Evolutionary conservation across 345 rosid genomes (phyloP), one percentile per base, ranked within the genome.

Genomic region (Diplotaxis tenuifolia): DNA sequence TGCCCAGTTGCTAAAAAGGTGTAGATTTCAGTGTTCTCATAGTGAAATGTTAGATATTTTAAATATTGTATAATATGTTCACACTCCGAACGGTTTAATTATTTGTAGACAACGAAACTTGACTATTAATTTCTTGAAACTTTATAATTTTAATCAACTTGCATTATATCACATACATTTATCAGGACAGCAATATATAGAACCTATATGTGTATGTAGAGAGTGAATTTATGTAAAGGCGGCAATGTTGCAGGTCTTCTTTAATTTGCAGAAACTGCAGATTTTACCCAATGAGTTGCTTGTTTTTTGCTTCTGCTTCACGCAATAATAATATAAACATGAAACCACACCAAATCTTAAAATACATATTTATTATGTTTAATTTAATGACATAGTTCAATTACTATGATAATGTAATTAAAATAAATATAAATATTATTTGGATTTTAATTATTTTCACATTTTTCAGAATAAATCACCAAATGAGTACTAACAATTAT

Each of bases 201-300:
- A 34, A 42, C 68, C 73, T 55, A 29, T 67, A 16, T 16, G 10
- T 16, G 20, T 38, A 6, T 68, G 18, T 59, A 18, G 62, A 15
- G 61, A 14, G 67, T 69, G 42, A 55, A 64, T 70, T 70, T 47
- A 79, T 65, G 72, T 70, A 56, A 68, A 69, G 71, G 68, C 74
- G 78, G 78, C 75, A 73, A 63, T 63, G 71, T 73, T 68, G 76
- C 83, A 72, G 82, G 61, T 57, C 42, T 12, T 40, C 71, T 81
- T 75, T 38, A 76, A 62, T 59, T 80, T 72, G 58, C 72, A 77
- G 82, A 78, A 55, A 63, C 11, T 67, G 23, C 81, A 80, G 75
- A 60, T 67, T 68, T 79, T 75, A 80, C 70, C 80, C 83, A 71
- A 74, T 66, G 75, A 66, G 73, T 60, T 78, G 57, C 68, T 27